Base-by-base conservation (phyloP, 441 rosid species). In the Jatropha multifida region DNA sequence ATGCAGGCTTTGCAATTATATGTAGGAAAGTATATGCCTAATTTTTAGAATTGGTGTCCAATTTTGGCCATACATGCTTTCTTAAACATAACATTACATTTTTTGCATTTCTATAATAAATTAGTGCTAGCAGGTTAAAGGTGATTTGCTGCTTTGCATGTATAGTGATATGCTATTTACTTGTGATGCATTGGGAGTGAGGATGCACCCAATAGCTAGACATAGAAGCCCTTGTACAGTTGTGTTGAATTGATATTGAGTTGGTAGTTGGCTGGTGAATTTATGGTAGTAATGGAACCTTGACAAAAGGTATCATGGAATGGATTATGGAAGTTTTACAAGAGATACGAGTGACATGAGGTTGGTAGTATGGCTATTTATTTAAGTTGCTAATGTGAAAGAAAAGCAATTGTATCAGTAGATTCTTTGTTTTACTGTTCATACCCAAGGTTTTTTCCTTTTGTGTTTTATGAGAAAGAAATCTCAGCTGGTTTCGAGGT, bases 71-170 rank as follows among this genome's bases (percentile, higher is more conserved):
- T 42, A 32, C 9, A 5, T 3, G 46, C 46, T 42, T 66, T 65
- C 60, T 73, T 54, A n/a, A 40, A 5, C 26, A 26, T 65, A 62
- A 26, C 37, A 49, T 14, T 23, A 12, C 69, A 4, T 73, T 26
- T 65, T 52, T 38, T 65, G 59, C 71, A 71, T 65, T 9, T 52
- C 20, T 41, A 27, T 42, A 8, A 41, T 65, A 65, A 26, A 54
- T 41, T 52, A 55, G 17, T 49, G 62, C 17, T 38, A 40, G 27
- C 27, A 15, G 13, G 41, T 13, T 40, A 7, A 58, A 9, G 14
- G 56, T 20, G 20, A 17, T 59, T 41, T 65, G 42, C 20, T 65
- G 52, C 52, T 15, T 1, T 55, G 14, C 41, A 27, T 59, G 38
- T 32, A 32, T 32, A 32, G 32, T 59, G 42, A 41, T 42, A 60